phyloP scores from a whole-genome alignment of 306 rosid genomes.

The Casuarina equisetifolia region DNA sequence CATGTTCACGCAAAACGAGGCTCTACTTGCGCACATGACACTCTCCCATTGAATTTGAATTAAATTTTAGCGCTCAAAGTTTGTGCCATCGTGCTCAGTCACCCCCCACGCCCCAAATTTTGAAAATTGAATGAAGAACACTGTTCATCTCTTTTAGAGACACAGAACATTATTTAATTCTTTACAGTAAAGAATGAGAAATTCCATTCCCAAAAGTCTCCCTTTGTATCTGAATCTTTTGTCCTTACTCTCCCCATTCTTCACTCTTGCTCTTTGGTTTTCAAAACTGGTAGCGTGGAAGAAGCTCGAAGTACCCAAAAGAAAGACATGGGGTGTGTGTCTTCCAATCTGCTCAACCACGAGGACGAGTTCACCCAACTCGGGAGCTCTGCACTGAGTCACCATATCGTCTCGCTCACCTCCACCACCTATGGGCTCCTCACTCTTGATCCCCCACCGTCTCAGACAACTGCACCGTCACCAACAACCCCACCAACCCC shows the following conservation, averaged over 20 bases:
- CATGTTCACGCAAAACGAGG: too few relatives aligned
- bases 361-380: slow-evolving; percentile 76
- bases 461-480: background rate
- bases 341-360: slow-evolving; percentile 68
- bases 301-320: background rate
- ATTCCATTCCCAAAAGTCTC: background rate
- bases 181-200: background rate
- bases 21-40: too few relatives aligned
- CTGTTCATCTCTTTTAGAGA: background rate
- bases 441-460: slow-evolving; percentile 66
- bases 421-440: slow-evolving; percentile 96
- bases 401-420: slow-evolving; percentile 91
- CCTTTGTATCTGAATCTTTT: background rate
- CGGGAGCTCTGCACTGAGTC: slow-evolving; percentile 65
- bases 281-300: background rate
- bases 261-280: background rate
- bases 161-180: background rate
- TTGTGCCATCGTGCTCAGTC: background rate
- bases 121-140: background rate
- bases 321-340: slow-evolving; percentile 73
- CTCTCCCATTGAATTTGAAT: slow-evolving; percentile 18
- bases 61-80: slow-evolving; percentile 30
- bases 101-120: background rate
- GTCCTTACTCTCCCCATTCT: background rate
- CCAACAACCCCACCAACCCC: slow-evolving; percentile 38